A percentile compares a stretch with the other conserved stretches of the same genome.
Conservation (phyloP, 1,139 yeast genomes). For the Candida smagusa region DNA sequence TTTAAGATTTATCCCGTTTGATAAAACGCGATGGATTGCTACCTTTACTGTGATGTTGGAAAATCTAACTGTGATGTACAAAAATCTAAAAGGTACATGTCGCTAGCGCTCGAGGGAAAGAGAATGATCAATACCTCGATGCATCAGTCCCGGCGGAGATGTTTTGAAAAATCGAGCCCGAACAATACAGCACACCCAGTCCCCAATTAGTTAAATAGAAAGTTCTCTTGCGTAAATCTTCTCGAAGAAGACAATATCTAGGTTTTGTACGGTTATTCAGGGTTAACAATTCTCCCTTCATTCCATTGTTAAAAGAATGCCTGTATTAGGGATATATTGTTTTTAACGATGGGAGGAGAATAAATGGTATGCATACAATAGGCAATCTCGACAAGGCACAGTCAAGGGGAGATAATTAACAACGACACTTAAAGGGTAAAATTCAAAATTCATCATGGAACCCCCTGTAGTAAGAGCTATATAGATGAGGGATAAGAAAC, state of each 20-base stretch:
- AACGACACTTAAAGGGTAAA: no score
- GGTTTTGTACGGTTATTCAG: background rate
- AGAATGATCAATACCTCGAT: no score
- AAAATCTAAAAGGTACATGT: no score
- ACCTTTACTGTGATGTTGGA: no score
- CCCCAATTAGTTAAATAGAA: background rate
- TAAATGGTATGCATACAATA: background rate
- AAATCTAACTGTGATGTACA: no score
- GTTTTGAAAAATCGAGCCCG: conserved; percentile 5
- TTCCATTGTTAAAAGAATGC: no score
- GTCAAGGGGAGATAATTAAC: background rate
- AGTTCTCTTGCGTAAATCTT: background rate
- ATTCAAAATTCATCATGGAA: no score
- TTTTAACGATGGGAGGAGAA: background rate
- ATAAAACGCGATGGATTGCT: no score
- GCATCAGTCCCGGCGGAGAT: background rate
- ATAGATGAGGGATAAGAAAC: no score
- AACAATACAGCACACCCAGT: background rate
- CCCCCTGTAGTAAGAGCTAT: no score
- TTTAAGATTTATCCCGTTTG: no score
- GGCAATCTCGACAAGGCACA: background rate
- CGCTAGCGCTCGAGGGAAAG: no score
- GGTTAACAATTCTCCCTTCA: conserved; percentile 1
- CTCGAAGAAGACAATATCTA: background rate
- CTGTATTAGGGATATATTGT: background rate